Percentiles rank a stretch among this genome's conserved stretches.
Evolutionary conservation across 257 asterid species (phyloP).

Genomic region (Scutellaria baicalensis): DNA sequence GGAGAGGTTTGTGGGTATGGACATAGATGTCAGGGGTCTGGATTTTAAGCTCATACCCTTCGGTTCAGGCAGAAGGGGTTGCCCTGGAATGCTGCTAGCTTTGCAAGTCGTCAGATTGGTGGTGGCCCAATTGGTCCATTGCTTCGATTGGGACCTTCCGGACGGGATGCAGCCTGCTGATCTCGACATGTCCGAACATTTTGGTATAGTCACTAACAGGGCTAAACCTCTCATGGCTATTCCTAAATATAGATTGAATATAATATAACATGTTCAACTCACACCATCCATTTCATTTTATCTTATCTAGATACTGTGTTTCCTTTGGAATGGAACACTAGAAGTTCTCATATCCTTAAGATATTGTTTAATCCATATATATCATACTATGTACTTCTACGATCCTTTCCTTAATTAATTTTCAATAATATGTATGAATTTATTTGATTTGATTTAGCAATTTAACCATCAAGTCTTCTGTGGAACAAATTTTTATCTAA

Average conservation of each 20-base stretch:
- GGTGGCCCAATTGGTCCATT: constrained; percentile 30
- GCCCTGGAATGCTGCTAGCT: constrained; percentile 33
- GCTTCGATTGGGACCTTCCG: background rate
- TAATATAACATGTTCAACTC: background rate
- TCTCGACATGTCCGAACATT: background rate
- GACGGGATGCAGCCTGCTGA: background rate
- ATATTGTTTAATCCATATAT: too few relatives aligned
- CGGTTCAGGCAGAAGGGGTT: constrained; percentile 36
- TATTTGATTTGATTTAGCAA: too few relatives aligned
- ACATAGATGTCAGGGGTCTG: background rate
- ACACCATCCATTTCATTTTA: too few relatives aligned
- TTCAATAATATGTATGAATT: too few relatives aligned
- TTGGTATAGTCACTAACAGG: background rate
- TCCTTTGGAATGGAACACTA: too few relatives aligned
- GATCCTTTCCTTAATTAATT: too few relatives aligned
- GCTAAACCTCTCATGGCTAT: background rate
- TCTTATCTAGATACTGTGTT: too few relatives aligned
- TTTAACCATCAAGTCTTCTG: too few relatives aligned
- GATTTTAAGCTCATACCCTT: constrained; percentile 17
- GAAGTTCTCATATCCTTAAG: too few relatives aligned
- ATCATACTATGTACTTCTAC: too few relatives aligned
- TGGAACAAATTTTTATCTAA: too few relatives aligned
- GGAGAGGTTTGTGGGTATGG: background rate
- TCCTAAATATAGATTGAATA: background rate
- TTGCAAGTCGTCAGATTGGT: constrained; percentile 19